Base-by-base conservation (phyloP, 2,329 filamentous ascomycete species). In the Grosmannia penicillata region DNA sequence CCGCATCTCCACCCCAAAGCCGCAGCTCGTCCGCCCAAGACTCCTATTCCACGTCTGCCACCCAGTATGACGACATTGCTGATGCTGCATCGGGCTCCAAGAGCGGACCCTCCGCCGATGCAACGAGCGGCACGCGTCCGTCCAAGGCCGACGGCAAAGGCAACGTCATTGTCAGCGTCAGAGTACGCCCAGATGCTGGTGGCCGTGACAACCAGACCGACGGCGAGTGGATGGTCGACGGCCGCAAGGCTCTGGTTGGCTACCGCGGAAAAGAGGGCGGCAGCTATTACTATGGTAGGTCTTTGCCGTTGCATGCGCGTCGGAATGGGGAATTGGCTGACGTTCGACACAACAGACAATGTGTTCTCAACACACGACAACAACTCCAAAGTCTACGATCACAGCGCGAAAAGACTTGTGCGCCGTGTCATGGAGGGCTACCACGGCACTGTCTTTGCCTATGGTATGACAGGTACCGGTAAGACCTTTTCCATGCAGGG, bases 401-500 rank as follows among this genome's bases (percentile, higher is more conserved):
- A 89, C 45, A 83, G 76, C 33, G 91, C 91, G 31, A 96, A 96
- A 61, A 81, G 91, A 45, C 68, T 98, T 37, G 91, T 98, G 33
- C 81, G 91, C 49, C 73, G 91, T 51, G 91, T 98, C 36, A 98
- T 98, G 91, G 91, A 98, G 63, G 91, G 91, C 30, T 98, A 96
- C 56, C 89, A 96, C 53, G 91, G 89, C 42, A 98, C 91, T 1
- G 91, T 98, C 19, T 96, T 98, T 56, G 89, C 89, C 15, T 98
- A 98, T 56, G 91, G 91, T 53, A 96, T 96, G 87, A 98, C 91
- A 4, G 91, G 91, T 45, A 96, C 91, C 1, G 91, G 91, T 49
- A 98, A 98, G 64, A 98, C 91, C 1, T 98, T 96, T 57, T 96
- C 89, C 28, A 98, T 98, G 91, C 91, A 98, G 63, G 91, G 91